A percentile compares a stretch with the other conserved stretches of the same genome.
These are phyloP conservation scores for Astrephomene gubernaculifera DNA, from an alignment of 139 green algal species.

Conservation along the genomic window DNA sequence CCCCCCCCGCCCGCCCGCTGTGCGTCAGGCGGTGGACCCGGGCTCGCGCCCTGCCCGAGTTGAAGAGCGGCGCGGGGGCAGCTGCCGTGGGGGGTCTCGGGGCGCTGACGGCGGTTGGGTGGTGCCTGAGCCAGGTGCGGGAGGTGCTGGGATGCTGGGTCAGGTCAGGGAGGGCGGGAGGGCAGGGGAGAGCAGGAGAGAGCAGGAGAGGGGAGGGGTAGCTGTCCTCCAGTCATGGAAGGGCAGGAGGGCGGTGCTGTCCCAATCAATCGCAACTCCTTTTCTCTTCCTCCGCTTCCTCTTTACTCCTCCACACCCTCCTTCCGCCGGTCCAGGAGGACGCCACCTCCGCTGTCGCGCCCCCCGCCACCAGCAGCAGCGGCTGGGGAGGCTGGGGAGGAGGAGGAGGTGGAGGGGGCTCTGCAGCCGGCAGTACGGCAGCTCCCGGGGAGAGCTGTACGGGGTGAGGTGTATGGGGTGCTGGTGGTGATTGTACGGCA, in stretches of 20 bases:
- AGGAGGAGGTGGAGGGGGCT: background rate
- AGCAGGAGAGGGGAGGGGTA: background rate
- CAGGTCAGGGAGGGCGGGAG: background rate
- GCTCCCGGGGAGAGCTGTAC: conserved; percentile 26
- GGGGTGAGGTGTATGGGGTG: background rate
- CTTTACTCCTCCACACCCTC: background rate
- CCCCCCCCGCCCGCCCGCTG: too few relatives aligned
- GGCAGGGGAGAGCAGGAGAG: background rate
- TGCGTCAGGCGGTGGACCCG: conserved; percentile 57
- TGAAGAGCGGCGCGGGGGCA: too few relatives aligned
- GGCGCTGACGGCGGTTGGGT: conserved; percentile 69
- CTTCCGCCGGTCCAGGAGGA: background rate
- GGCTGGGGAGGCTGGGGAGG: too few relatives aligned
- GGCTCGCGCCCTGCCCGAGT: conserved; percentile 56
- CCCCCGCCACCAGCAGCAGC: too few relatives aligned
- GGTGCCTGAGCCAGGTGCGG: conserved; percentile 44
- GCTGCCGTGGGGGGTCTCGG: too few relatives aligned
- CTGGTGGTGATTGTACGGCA: background rate
- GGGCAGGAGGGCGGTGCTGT: too few relatives aligned
- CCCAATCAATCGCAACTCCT: background rate
- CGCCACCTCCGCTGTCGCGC: background rate
- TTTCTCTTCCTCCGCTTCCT: background rate
- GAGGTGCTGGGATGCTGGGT: too few relatives aligned
- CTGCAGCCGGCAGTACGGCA: background rate
- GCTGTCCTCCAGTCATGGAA: background rate